Percentiles rank a stretch among this genome's conserved stretches.
Conservation (phyloP, 306 rosid species). For the Echinosophora koreensis region DNA sequence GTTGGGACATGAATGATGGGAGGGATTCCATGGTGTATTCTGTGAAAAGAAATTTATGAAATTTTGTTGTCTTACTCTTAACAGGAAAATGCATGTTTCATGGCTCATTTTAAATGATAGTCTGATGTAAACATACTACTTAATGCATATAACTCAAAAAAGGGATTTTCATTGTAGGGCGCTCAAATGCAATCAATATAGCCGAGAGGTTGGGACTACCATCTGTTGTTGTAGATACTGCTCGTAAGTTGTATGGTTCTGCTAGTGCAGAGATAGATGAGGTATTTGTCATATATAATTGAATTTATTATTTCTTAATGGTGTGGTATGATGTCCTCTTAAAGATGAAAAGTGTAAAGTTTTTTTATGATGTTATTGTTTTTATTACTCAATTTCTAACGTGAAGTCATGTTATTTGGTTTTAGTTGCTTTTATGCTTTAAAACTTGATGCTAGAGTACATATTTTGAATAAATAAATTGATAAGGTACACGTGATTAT, state of each 20-base stretch:
- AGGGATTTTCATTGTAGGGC: constrained; percentile 62
- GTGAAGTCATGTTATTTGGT: constrained; percentile 9
- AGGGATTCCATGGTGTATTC: not conserved
- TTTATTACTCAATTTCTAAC: not conserved
- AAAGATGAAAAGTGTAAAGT: not conserved
- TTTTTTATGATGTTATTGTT: not conserved
- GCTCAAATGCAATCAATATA: constrained; percentile 91
- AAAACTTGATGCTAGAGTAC: constrained; percentile 19
- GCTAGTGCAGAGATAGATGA: constrained; percentile 96
- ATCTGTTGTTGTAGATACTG: constrained; percentile 64
- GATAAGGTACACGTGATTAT: constrained; percentile 2
- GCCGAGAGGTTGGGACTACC: constrained; percentile 94
- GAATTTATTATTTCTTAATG: constrained; percentile 17
- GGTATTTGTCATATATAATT: constrained; percentile 54
- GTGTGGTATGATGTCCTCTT: not conserved
- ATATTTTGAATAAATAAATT: constrained; percentile 6
- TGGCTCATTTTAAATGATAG: constrained; percentile 31
- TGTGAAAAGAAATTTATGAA: not conserved
- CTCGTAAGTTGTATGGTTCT: constrained; percentile 86
- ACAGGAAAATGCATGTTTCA: constrained; percentile 7
- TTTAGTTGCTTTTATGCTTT: constrained; percentile 35
- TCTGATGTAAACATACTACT: not conserved
- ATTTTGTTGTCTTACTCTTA: not conserved
- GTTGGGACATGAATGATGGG: not conserved
- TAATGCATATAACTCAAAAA: constrained; percentile 23